Base-by-base conservation (phyloP, 116 monocot species). In the Zostera marina region DNA sequence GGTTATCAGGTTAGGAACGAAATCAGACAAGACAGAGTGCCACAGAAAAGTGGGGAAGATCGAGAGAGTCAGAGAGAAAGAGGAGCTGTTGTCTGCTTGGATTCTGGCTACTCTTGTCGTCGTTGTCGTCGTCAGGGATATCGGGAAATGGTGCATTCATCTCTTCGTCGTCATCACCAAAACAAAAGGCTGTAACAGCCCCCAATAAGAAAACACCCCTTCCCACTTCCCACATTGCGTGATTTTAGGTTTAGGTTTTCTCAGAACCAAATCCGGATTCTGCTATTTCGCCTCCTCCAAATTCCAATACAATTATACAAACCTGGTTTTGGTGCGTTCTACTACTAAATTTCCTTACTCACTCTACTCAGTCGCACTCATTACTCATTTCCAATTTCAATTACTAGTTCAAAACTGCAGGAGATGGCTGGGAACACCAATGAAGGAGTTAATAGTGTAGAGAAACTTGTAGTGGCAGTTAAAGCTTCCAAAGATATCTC, bases 401-500 rank as follows among this genome's bases (percentile, higher is more conserved):
- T 2, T 32, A 32, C 32, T 3, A 41, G 54, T 9, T 3, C 2
- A 10, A 25, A 24, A 39, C 64, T 70, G 67, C 65, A 80, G 45
- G 52, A 41, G 66, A 82, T 59, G 67, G 44, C 38, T 13, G 74
- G 63, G 48, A 72, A 66, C 70, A 52, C 15, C 0, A 77, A 65
- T 19, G 76, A 75, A 68, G 72, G 72, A 20, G 7, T 11, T 14
- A 72, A 70, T 21, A 54, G 45, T 1, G 65, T 69, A 0, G 76
- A 71, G 74, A 84, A 72, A 64, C 77, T 82, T 44, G 79, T 88
- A 9, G 84, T 94, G 20, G 94, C 94, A 8, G 82, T 82, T 4
- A 88, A 82, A 53, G 81, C 84, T 56, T 79, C 85, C 0, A 88
- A 82, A 56, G 94, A 88, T 49, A 94, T 94, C 52, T 68, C 88